Evolutionary conservation across 257 asterid genomes (phyloP).

Genomic region (Solanum lignicaule): DNA sequence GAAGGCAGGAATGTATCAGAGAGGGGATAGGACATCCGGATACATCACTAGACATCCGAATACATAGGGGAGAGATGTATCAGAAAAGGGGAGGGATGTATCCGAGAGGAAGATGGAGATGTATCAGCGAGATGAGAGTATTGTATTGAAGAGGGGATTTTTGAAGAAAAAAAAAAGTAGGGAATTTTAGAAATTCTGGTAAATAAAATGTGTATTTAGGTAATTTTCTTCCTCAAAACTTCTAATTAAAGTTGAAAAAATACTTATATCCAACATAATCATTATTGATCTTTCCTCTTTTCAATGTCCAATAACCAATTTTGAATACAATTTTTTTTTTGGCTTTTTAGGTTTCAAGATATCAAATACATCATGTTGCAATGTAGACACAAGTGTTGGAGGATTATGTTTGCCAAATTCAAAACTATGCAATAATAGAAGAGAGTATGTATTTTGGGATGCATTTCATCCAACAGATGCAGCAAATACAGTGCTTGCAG

Average conservation of each 20-base stretch:
- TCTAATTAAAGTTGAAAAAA: background rate
- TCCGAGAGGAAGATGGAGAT: no score
- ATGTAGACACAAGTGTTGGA: conserved; percentile 52
- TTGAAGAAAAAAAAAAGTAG: no score
- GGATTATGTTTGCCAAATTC: conserved; percentile 72
- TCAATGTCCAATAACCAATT: background rate
- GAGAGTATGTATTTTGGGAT: conserved; percentile 72
- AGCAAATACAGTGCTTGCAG: conserved; percentile 66
- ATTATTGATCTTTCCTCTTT: background rate
- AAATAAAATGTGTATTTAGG: no score
- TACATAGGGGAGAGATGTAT: no score
- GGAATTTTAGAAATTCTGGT: no score
- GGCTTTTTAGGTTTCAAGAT: conserved; percentile 49
- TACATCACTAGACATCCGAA: no score
- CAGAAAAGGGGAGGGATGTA: no score
- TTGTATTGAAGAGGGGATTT: no score
- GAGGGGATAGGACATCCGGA: accelerated
- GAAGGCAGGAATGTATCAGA: no score
- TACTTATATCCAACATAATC: accelerated
- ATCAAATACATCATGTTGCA: conserved; percentile 71
- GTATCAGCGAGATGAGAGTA: no score
- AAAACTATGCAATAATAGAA: conserved; percentile 33
- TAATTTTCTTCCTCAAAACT: background rate
- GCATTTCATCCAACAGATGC: conserved; percentile 89
- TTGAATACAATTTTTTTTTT: background rate